phyloP scores from a whole-genome alignment of 2,329 filamentous ascomycete genomes.

The Aspergillus tanneri region DNA sequence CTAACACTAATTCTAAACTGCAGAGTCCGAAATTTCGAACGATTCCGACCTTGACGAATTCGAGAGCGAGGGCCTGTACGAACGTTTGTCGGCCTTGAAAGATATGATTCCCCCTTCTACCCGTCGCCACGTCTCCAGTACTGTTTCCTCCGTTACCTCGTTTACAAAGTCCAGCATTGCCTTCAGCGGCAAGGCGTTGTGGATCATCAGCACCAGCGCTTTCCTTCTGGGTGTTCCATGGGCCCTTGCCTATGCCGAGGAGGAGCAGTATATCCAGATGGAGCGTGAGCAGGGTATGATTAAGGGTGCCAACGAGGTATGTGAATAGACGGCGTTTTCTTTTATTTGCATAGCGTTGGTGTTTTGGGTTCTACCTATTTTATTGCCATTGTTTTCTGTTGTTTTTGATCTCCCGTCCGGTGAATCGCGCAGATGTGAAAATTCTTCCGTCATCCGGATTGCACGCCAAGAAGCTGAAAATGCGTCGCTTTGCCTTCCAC shows the following conservation, averaged over 20 bases:
- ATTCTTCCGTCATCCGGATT: slow-evolving; percentile 3
- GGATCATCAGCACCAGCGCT: slow-evolving; percentile 86
- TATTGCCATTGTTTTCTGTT: background rate
- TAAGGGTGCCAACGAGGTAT: slow-evolving; percentile 79
- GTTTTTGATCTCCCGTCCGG: background rate
- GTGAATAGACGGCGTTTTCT: slow-evolving; percentile 23
- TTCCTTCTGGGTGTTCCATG: slow-evolving; percentile 90
- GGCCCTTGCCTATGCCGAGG: slow-evolving; percentile 88
- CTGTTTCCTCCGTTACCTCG: slow-evolving; percentile 47
- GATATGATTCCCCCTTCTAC: slow-evolving; percentile 74
- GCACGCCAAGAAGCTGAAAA: background rate
- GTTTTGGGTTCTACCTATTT: background rate
- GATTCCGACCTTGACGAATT: slow-evolving; percentile 65
- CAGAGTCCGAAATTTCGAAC: slow-evolving; percentile 81
- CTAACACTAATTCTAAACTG: slow-evolving; percentile 16
- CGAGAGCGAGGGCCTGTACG: slow-evolving; percentile 62
- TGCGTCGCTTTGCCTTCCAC: background rate
- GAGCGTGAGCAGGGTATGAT: slow-evolving; percentile 97
- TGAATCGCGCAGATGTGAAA: slow-evolving; percentile 9
- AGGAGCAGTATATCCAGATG: slow-evolving; percentile 96
- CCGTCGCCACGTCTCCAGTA: slow-evolving; percentile 66
- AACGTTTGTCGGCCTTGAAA: slow-evolving; percentile 69
- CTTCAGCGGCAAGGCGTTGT: slow-evolving; percentile 82
- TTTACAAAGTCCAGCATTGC: slow-evolving; percentile 48
- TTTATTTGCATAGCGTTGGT: background rate